These are phyloP conservation scores for Domatiomyces catenatus DNA, from an alignment of 2,329 filamentous ascomycete species.

Conservation along the genomic window DNA sequence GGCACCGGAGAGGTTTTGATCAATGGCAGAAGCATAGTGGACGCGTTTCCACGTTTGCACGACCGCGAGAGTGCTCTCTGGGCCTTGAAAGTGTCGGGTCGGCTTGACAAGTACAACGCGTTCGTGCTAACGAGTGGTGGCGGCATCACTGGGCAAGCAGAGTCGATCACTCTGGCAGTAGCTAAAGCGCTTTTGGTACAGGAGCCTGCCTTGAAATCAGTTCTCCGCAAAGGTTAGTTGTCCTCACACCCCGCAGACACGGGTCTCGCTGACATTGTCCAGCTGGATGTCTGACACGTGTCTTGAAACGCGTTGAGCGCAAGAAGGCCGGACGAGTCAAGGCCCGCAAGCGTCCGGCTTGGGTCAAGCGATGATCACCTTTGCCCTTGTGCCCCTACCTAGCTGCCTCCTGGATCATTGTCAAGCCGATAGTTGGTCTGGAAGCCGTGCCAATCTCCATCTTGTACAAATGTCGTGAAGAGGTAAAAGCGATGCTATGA, in stretches of 20 bases:
- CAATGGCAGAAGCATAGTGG: constrained; percentile 72
- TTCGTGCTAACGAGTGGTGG: constrained; percentile 76
- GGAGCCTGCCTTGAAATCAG: constrained; percentile 79
- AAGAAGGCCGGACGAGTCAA: constrained; percentile 96
- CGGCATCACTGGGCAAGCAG: constrained; percentile 86
- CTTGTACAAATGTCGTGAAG: background rate
- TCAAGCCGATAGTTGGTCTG: background rate
- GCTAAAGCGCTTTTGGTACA: constrained; percentile 78
- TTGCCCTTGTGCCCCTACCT: background rate
- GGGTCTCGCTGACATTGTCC: constrained; percentile 14
- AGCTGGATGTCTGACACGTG: constrained; percentile 88
- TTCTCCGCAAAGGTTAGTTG: constrained; percentile 69
- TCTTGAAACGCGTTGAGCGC: constrained; percentile 83
- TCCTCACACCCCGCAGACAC: constrained; percentile 1
- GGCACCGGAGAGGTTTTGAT: constrained; percentile 79
- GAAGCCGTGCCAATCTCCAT: background rate
- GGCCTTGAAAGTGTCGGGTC: constrained; percentile 66
- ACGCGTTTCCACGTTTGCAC: constrained; percentile 74
- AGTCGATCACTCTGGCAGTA: constrained; percentile 80
- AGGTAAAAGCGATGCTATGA: background rate
- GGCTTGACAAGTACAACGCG: constrained; percentile 92
- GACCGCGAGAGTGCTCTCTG: constrained; percentile 90
- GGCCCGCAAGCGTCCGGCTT: constrained; percentile 93
- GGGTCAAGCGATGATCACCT: constrained; percentile 65
- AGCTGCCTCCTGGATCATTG: background rate